Conservation (phyloP, 306 rosid species). For the Dalbergia oliveri region DNA sequence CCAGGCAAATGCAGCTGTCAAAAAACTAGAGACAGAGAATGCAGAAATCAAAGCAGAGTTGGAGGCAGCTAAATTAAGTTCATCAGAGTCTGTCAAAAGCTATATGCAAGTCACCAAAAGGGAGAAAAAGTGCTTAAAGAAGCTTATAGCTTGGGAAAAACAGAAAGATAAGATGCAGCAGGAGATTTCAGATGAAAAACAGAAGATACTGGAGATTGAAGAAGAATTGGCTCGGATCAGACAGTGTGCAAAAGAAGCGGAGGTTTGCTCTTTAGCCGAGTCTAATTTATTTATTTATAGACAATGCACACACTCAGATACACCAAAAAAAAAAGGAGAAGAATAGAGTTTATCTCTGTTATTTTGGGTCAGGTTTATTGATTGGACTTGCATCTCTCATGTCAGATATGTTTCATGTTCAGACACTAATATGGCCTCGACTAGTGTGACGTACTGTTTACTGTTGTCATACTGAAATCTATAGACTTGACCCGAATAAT, state of each 20-base stretch:
- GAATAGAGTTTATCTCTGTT: background rate
- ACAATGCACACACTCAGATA: background rate
- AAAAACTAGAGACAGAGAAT: slow-evolving; percentile 75
- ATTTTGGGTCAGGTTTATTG: background rate
- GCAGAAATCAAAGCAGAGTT: slow-evolving; percentile 90
- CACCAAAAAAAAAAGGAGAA: background rate
- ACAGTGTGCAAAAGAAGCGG: slow-evolving; percentile 64
- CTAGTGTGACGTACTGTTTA: background rate
- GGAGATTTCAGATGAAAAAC: slow-evolving; percentile 72
- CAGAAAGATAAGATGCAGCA: slow-evolving; percentile 71
- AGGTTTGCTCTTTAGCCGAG: slow-evolving; percentile 56
- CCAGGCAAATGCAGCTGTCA: slow-evolving; percentile 77
- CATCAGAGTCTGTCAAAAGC: slow-evolving; percentile 71
- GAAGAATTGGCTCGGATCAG: slow-evolving; percentile 56
- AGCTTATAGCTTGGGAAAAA: slow-evolving; percentile 82
- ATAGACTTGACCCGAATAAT: background rate
- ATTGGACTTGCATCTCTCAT: background rate
- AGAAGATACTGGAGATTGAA: slow-evolving; percentile 65
- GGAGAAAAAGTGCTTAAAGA: slow-evolving; percentile 79
- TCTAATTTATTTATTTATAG: slow-evolving; percentile 7
- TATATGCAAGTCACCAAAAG: slow-evolving; percentile 77
- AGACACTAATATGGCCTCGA: slow-evolving; percentile 2
- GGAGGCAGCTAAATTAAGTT: slow-evolving; percentile 87
- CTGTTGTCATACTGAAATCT: slow-evolving; percentile 32
- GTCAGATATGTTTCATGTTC: slow-evolving; percentile 1